A percentile compares a stretch with the other conserved stretches of the same genome.
phyloP scores from a whole-genome alignment of 495 filamentous ascomycete species.

The Xylaria cubensis region DNA sequence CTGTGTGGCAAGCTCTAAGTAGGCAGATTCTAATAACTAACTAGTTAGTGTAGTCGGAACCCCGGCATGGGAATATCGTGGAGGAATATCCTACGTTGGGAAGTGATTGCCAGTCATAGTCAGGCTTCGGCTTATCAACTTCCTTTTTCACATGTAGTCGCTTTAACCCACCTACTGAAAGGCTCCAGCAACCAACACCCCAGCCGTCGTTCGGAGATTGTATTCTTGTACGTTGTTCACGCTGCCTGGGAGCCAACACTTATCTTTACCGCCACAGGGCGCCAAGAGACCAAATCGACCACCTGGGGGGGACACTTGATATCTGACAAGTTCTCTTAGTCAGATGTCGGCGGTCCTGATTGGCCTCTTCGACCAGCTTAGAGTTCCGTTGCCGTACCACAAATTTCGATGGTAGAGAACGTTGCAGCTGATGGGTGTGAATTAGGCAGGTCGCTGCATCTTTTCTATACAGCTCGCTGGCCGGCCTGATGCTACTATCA shows the following conservation, averaged over 20 bases:
- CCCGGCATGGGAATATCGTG: constrained; percentile 3
- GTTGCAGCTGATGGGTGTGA: constrained; percentile 24
- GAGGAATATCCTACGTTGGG: constrained; percentile 12
- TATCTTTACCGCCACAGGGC: constrained; percentile 15
- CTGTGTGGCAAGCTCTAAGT: not conserved
- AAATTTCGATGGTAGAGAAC: constrained; percentile 13
- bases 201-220: constrained; percentile 19
- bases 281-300: constrained; percentile 21
- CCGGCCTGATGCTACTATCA: constrained; percentile 13
- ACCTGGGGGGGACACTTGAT: constrained; percentile 11
- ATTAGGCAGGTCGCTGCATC: constrained; percentile 26
- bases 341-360: constrained; percentile 12
- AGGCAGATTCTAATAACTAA: not conserved
- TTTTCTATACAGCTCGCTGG: constrained; percentile 5
- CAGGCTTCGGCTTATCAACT: constrained; percentile 26
- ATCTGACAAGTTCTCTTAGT: constrained; percentile 24
- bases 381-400: constrained; percentile 21
- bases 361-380: constrained; percentile 2
- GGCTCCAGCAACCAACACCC: constrained; percentile 11
- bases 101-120: constrained; percentile 24
- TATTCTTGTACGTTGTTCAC: constrained; percentile 1
- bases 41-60: not conserved
- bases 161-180: constrained; percentile 16
- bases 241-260: not conserved
- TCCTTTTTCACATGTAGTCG: constrained; percentile 22